Base-by-base conservation (phyloP, 2,329 filamentous ascomycete species). In the Phoma sp. region DNA sequence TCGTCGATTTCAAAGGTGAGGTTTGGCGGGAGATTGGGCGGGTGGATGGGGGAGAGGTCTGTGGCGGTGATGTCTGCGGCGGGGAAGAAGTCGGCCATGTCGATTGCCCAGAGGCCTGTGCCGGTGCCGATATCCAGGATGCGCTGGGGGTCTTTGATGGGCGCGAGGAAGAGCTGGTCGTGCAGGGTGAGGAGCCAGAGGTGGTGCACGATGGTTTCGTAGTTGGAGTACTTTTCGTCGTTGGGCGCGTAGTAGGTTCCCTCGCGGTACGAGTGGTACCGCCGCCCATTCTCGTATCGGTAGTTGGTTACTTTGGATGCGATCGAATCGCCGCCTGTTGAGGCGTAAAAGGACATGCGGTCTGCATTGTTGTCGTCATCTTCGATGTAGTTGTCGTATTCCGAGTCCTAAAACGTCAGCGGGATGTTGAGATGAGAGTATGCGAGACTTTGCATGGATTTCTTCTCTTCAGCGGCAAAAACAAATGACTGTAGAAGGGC, bases 1-100 rank as follows among this genome's bases (percentile, higher is more conserved):
- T 80, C 78, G 61, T 80, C 77, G 59, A 80, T 73, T 60, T 79
- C 76, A 63, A 80, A 80, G 23, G 65, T 67, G 48, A 78, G 69
- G 59, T 80, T 80, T 2, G 75, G 70, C 5, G 77, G 74, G 2
- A 74, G 67, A 33, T 58, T 66, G 12, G 61, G 61, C 20, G 64
- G 60, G 55, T 76, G 70, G 39, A 69, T 69, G 4, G 74, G 73
- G 15, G 67, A 72, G 12, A 76, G 65, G 38, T 77, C 73, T 1
- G 71, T 72, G 46, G 66, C 71, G 15, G 71, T 71, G 17, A 77
- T 68, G 50, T 73, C 67, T 5, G 71, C 65, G 17, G 45, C 32
- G 17, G 74, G 75, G 52, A 75, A 71, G 43, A 53, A 62, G 54
- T 77, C 75, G 4, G 72, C 71, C 61, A 74, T 73, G 61, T 76